These are phyloP conservation scores for Fusarium robinianum DNA, from an alignment of 2,329 filamentous ascomycete species.

Conservation along the genomic window DNA sequence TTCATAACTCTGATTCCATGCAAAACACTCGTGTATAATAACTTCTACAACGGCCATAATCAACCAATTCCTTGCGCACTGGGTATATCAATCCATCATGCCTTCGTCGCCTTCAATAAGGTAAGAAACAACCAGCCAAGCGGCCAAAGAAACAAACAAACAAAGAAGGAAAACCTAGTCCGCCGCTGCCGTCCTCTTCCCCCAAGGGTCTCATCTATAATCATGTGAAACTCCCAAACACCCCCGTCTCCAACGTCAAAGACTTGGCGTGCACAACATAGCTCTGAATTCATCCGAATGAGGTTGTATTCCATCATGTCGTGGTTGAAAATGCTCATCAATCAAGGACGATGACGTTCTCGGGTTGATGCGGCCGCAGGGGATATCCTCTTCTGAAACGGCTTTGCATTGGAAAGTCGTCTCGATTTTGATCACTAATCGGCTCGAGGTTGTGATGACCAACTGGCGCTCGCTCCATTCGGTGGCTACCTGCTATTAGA, in stretches of 20 bases:
- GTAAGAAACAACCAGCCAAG: not conserved
- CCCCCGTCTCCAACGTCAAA: no score
- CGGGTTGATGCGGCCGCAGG: slow-evolving; percentile 30
- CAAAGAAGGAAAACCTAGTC: no score
- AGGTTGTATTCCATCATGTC: not conserved
- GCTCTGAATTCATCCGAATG: no score
- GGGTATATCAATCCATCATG: slow-evolving; percentile 35
- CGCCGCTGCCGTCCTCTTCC: no score
- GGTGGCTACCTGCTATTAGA: slow-evolving; percentile 28
- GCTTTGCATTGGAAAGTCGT: slow-evolving; percentile 15
- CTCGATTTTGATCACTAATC: slow-evolving; percentile 22
- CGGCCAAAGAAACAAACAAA: no score
- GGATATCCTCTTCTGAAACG: slow-evolving; percentile 23
- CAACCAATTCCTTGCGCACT: slow-evolving; percentile 20
- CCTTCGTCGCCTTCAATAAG: slow-evolving; percentile 12
- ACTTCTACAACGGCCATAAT: no score
- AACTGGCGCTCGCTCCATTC: slow-evolving; percentile 11
- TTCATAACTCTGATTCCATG: not conserved
- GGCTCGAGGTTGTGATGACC: slow-evolving; percentile 19
- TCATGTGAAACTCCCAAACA: no score
- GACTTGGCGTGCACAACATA: no score
- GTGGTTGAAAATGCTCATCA: slow-evolving; percentile 20
- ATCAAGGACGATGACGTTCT: slow-evolving; percentile 42
- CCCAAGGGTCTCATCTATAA: no score
- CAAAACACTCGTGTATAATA: no score